These are phyloP conservation scores for Ceratocystis lukuohia DNA, from an alignment of 2,329 filamentous ascomycete genomes.

Conservation along the genomic window DNA sequence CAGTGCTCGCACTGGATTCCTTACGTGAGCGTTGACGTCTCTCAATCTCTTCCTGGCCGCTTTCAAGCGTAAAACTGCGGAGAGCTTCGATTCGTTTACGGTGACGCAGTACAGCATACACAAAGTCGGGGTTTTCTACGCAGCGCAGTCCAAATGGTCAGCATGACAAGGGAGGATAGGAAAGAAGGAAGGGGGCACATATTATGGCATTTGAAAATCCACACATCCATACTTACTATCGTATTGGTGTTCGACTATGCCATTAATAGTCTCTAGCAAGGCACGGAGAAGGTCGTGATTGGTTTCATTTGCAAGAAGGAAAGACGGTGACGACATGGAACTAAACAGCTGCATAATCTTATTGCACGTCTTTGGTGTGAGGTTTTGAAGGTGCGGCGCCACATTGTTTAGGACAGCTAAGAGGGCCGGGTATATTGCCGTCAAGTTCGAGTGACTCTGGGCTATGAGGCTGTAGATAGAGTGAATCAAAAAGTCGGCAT, in stretches of 20 bases:
- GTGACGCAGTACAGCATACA: conserved; percentile 67
- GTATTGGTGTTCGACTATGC: conserved; percentile 81
- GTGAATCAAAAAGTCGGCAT: conserved; percentile 89
- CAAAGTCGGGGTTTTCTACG: conserved; percentile 64
- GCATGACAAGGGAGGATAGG: neutral
- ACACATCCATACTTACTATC: conserved; percentile 40
- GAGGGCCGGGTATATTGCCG: conserved; percentile 82
- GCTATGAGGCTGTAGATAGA: conserved; percentile 89
- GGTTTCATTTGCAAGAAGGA: conserved; percentile 79
- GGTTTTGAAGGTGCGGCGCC: conserved; percentile 64
- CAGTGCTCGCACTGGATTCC: conserved; percentile 40
- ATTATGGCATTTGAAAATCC: neutral
- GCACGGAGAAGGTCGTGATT: conserved; percentile 74
- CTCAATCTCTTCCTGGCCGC: conserved; percentile 82
- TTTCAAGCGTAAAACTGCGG: conserved; percentile 79
- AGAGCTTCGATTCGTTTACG: conserved; percentile 74
- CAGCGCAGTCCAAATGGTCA: neutral
- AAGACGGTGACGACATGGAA: conserved; percentile 87
- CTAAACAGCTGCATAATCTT: conserved; percentile 79
- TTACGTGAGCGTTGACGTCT: conserved; percentile 59
- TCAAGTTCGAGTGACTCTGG: conserved; percentile 75
- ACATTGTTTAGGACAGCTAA: conserved; percentile 90
- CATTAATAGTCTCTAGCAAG: conserved; percentile 76
- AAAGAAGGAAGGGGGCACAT: neutral
- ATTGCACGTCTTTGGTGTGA: conserved; percentile 61